Evolutionary conservation across 2,329 filamentous ascomycete genomes (phyloP), one percentile per base, ranked within the genome.

Genomic region (Colletotrichum simmondsii): DNA sequence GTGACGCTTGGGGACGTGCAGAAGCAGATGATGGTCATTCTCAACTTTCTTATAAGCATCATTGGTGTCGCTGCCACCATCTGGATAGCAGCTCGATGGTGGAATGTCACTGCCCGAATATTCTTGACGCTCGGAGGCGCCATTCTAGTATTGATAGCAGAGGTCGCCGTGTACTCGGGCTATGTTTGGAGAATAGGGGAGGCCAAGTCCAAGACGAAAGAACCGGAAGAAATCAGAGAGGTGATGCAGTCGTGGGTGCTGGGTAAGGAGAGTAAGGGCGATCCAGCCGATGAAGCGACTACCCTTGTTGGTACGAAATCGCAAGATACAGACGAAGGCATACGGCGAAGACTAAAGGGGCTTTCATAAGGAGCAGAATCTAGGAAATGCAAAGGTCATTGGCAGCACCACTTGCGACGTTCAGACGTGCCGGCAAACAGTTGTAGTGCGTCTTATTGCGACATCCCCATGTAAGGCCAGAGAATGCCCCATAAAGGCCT

Each of bases 41-140:
- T 97, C 78, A 99, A 98, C 81, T 95, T 98, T 63, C 84, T 98
- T 52, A 87, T 98, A 65, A 97, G 94, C 64, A 93, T 98, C 65
- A 85, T 96, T 3, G 94, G 95, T 57, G 93, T 93, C 63, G 93
- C 91, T 3, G 91, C 89, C 2, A 94, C 93, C 8, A 88, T 97
- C 42, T 97, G 94, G 94, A 87, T 95, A n/a, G 88, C 89, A 19
- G 92, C 92, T 1, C 87, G 91, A 63, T 94, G 93, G 88, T 96
- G 93, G 94, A 92, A 88, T 74, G 89, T 92, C 1, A 91, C 93
- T 0, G 88, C 91, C 56, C 85, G 94, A 30, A 79, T 97, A 73
- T 92, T 93, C 52, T 81, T 95, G 62, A 92, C 92, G 37, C 87
- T 97, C 84, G 89, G 88, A 7, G 93, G 93, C 1, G 92, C 91